Evolutionary conservation across 371 early-diverging fungal genomes (phyloP).

Genomic region (Apophysomyces trapeziformis): DNA sequence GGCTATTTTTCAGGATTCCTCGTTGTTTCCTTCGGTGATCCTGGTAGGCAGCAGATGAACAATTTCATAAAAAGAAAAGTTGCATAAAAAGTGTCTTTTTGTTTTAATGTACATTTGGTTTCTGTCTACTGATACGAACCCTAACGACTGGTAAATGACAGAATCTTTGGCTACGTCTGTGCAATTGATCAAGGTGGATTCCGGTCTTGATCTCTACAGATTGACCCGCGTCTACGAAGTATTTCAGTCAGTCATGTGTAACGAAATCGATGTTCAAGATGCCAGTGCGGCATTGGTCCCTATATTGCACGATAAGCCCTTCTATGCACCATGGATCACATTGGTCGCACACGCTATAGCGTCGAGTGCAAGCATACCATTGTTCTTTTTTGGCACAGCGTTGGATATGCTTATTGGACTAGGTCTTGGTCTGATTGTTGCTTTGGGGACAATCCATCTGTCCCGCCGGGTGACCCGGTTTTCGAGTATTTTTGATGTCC

Average conservation of each 20-base stretch:
- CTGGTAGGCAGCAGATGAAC: conserved; percentile 49
- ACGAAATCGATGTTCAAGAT: conserved; percentile 50
- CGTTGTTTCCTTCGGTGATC: conserved; percentile 67
- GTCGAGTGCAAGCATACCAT: conserved; percentile 58
- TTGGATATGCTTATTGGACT: conserved; percentile 53
- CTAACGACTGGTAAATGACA: conserved; percentile 2
- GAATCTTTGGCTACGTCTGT: conserved; percentile 49
- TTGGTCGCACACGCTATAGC: conserved; percentile 58
- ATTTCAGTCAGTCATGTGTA: conserved; percentile 57
- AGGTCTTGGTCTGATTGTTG: conserved; percentile 49
- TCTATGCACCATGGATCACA: conserved; percentile 54
- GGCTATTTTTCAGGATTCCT: conserved; percentile 66
- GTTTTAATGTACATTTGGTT: not conserved
- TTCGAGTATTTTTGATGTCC: conserved; percentile 63
- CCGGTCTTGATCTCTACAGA: conserved; percentile 60
- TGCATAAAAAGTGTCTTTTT: too few species aligned
- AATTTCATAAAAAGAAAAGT: too few species aligned
- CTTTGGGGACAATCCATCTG: conserved; percentile 53
- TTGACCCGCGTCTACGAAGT: conserved; percentile 57
- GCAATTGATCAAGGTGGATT: conserved; percentile 58
- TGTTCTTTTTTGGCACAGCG: conserved; percentile 64
- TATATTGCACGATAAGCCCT: conserved; percentile 40
- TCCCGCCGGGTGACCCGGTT: conserved; percentile 62
- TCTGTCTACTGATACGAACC: conserved; percentile 1
- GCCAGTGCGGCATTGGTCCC: conserved; percentile 57